phyloP scores from a whole-genome alignment of 495 filamentous ascomycete genomes.

The Patellaria atrata region DNA sequence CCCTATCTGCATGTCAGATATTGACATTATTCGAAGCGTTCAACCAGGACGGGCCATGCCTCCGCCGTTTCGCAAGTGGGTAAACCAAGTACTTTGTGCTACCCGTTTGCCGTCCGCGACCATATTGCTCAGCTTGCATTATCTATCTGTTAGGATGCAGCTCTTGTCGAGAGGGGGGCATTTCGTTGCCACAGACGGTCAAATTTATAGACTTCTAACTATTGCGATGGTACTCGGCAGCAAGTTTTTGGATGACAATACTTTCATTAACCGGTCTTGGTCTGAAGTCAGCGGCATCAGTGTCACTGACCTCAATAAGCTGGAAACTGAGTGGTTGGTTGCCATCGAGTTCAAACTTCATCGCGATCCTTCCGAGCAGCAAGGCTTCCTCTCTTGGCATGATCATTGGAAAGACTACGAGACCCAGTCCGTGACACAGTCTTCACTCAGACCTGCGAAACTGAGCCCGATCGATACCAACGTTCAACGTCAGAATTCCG shows the following conservation, averaged over 20 bases:
- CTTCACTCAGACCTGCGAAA: conserved; percentile 34
- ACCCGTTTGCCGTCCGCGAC: conserved; percentile 91
- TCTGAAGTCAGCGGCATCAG: conserved; percentile 90
- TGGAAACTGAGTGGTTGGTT: conserved; percentile 85
- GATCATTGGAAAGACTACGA: conserved; percentile 74
- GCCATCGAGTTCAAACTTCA: conserved; percentile 81
- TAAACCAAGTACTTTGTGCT: conserved; percentile 82
- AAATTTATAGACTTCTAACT: conserved; percentile 85
- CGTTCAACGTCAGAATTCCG: conserved; percentile 24
- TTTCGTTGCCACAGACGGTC: conserved; percentile 46
- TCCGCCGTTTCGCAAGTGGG: conserved; percentile 83
- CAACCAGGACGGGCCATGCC: conserved; percentile 52
- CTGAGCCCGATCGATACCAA: conserved; percentile 62
- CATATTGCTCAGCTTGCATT: conserved; percentile 84
- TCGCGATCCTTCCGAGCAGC: conserved; percentile 64
- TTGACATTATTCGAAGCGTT: conserved; percentile 65
- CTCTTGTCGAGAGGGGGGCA: conserved; percentile 47
- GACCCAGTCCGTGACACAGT: conserved; percentile 38
- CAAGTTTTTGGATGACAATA: conserved; percentile 98
- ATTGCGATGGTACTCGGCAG: conserved; percentile 79
- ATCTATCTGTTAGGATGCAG: conserved; percentile 69
- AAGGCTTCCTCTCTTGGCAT: conserved; percentile 73
- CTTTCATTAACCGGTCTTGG: conserved; percentile 98
- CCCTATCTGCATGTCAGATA: conserved; percentile 50
- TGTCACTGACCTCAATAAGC: conserved; percentile 70